phyloP scores from a whole-genome alignment of 768 basidiomycete genomes.

The Boletus sp. region DNA sequence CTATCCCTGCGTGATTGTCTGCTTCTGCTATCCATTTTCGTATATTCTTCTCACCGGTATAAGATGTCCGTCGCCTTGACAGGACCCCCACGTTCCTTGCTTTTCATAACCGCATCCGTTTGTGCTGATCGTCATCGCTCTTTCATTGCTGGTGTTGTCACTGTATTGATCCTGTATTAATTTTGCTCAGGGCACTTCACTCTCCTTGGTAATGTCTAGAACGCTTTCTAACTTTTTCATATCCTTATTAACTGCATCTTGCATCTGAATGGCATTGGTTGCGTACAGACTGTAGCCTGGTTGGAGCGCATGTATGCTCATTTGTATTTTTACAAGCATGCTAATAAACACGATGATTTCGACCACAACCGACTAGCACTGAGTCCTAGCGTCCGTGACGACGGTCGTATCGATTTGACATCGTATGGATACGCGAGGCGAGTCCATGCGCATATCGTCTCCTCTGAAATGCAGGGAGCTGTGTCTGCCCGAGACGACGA shows the following conservation, averaged over 20 bases:
- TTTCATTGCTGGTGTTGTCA: background rate
- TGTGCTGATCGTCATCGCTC: slow-evolving; percentile 1
- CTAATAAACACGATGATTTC: slow-evolving; percentile 8
- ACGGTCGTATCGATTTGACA: slow-evolving; percentile 21
- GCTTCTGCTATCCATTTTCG: background rate
- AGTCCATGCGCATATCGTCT: slow-evolving; percentile 3
- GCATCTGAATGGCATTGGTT: slow-evolving; percentile 11
- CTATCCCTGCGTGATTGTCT: background rate
- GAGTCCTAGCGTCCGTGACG: slow-evolving; percentile 5
- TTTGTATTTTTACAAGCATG: slow-evolving; percentile 20
- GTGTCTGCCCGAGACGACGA: slow-evolving; percentile 2
- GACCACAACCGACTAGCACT: background rate
- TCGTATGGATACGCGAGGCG: slow-evolving; percentile 4
- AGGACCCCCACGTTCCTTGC: slow-evolving; percentile 20
- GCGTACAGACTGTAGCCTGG: slow-evolving; percentile 1
- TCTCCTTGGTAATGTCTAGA: slow-evolving; percentile 3
- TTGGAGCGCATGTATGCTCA: background rate
- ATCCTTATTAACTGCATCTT: slow-evolving; percentile 11
- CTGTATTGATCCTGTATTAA: slow-evolving; percentile 16
- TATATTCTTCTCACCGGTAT: background rate
- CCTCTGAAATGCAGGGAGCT: slow-evolving; percentile 19
- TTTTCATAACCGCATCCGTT: background rate
- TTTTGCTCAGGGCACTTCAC: slow-evolving; percentile 4
- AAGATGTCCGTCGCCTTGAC: slow-evolving; percentile 9
- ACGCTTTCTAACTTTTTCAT: slow-evolving; percentile 1